Percentiles rank a stretch among this genome's conserved stretches.
Conservation (phyloP, 306 rosid species). For the Cicer pinnatifidum region DNA sequence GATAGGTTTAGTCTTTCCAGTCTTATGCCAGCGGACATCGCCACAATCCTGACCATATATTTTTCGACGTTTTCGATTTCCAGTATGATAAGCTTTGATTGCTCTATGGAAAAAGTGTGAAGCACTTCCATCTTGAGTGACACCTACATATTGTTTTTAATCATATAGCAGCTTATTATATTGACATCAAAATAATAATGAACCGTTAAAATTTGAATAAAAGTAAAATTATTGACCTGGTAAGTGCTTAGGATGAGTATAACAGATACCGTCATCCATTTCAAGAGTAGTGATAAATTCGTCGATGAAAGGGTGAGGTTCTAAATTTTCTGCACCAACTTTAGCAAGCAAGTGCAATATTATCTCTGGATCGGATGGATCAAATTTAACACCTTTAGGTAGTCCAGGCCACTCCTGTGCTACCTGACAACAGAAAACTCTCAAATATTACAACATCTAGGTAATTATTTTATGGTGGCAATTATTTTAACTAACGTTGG, state of each 20-base stretch:
- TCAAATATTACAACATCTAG: slow-evolving; percentile 14
- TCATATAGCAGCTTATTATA: slow-evolving; percentile 20
- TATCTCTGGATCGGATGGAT: slow-evolving; percentile 87
- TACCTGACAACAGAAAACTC: slow-evolving; percentile 56
- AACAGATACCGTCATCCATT: slow-evolving; percentile 73
- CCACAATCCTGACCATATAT: slow-evolving; percentile 60
- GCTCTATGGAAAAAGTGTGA: slow-evolving; percentile 83
- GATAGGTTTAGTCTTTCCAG: slow-evolving; percentile 79
- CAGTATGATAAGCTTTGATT: slow-evolving; percentile 77
- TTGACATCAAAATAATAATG: slow-evolving; percentile 16
- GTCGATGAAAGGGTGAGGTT: slow-evolving; percentile 75
- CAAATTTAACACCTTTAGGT: slow-evolving; percentile 90
- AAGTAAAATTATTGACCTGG: slow-evolving; percentile 59
- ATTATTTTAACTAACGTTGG: no score
- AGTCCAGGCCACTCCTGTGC: slow-evolving; percentile 85
- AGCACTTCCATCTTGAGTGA: slow-evolving; percentile 72
- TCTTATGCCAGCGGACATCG: slow-evolving; percentile 89
- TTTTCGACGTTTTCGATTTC: slow-evolving; percentile 78
- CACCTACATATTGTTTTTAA: slow-evolving; percentile 56
- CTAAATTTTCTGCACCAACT: slow-evolving; percentile 53
- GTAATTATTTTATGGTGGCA: no score
- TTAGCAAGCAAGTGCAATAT: slow-evolving; percentile 79
- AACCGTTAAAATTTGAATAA: slow-evolving; percentile 21
- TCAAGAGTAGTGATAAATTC: slow-evolving; percentile 73
- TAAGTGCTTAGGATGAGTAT: slow-evolving; percentile 74